A percentile compares a stretch with the other conserved stretches of the same genome.
These are phyloP conservation scores for Sugiyamaella chiloensis DNA, from an alignment of 805 yeast species.

Conservation along the genomic window DNA sequence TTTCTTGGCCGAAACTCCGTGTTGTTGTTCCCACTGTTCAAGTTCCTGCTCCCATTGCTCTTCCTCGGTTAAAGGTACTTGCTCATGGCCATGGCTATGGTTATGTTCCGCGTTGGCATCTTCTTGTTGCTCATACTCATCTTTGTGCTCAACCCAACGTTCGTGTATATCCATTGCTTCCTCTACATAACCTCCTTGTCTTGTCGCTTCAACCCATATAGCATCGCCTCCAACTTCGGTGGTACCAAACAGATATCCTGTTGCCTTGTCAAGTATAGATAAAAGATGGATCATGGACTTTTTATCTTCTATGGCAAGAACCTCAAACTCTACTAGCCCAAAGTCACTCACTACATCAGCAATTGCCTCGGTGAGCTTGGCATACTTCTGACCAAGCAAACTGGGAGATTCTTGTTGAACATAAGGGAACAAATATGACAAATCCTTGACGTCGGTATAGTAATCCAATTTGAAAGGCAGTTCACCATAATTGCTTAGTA, in stretches of 20 bases:
- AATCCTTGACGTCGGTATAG: slow-evolving; percentile 90
- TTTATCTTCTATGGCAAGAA: slow-evolving; percentile 86
- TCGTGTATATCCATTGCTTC: slow-evolving; percentile 78
- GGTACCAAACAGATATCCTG: slow-evolving; percentile 89
- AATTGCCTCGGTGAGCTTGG: slow-evolving; percentile 67
- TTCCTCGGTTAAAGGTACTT: slow-evolving; percentile 37
- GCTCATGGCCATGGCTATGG: slow-evolving; percentile 33
- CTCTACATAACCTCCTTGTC: slow-evolving; percentile 57
- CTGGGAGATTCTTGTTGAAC: slow-evolving; percentile 71
- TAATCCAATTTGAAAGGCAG: slow-evolving; percentile 75
- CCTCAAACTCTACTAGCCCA: slow-evolving; percentile 83
- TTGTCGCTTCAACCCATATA: slow-evolving; percentile 93
- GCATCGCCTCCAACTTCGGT: slow-evolving; percentile 97
- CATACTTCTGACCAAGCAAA: slow-evolving; percentile 56
- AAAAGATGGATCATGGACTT: slow-evolving; percentile 83
- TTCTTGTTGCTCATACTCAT: slow-evolving; percentile 62
- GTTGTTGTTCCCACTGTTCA: slow-evolving; percentile 53
- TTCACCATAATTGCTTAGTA: slow-evolving; percentile 70
- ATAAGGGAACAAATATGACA: slow-evolving; percentile 62
- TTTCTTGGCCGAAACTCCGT: slow-evolving; percentile 14
- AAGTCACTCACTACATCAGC: slow-evolving; percentile 85
- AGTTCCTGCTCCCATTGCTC: slow-evolving; percentile 70
- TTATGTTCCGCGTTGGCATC: slow-evolving; percentile 26
- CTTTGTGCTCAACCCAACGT: slow-evolving; percentile 89
- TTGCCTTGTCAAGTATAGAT: slow-evolving; percentile 79